Percentiles rank a stretch among this genome's conserved stretches.
Conservation (phyloP, 768 basidiomycete species). For the Dentipellis sp. region DNA sequence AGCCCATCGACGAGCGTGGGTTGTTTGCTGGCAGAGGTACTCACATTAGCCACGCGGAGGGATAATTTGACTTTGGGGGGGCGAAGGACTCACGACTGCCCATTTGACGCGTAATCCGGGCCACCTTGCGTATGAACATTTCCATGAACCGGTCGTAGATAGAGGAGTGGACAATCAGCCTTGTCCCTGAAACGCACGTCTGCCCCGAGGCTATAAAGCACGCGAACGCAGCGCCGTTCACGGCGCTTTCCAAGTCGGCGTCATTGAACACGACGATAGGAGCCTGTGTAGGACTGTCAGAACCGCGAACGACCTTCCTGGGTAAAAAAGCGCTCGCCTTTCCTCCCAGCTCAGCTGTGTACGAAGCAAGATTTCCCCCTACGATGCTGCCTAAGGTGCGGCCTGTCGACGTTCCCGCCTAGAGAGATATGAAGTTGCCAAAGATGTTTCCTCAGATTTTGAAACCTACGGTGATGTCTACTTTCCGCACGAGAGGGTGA, state of each 20-base stretch:
- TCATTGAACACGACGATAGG: slow-evolving; percentile 77
- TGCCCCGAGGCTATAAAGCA: slow-evolving; percentile 84
- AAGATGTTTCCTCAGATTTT: too few species aligned
- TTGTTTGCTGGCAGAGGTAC: slow-evolving; percentile 46
- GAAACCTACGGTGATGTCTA: slow-evolving; percentile 67
- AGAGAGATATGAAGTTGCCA: not conserved
- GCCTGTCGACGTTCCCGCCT: slow-evolving; percentile 78
- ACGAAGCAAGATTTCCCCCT: slow-evolving; percentile 63
- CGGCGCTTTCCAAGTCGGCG: slow-evolving; percentile 62
- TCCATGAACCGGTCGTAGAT: slow-evolving; percentile 64
- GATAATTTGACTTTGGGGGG: not conserved
- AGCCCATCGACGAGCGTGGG: slow-evolving; percentile 67
- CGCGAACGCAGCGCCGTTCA: slow-evolving; percentile 78
- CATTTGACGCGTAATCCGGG: slow-evolving; percentile 58
- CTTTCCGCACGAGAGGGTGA: slow-evolving; percentile 63
- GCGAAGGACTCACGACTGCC: slow-evolving; percentile 47
- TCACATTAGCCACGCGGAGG: not conserved
- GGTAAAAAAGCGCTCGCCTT: slow-evolving; percentile 36
- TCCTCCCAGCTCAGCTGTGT: slow-evolving; percentile 81
- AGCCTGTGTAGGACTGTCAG: slow-evolving; percentile 34
- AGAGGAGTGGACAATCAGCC: slow-evolving; percentile 62
- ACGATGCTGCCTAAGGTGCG: slow-evolving; percentile 65
- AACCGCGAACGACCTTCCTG: too few species aligned
- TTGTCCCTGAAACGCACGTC: slow-evolving; percentile 86
- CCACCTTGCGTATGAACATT: slow-evolving; percentile 51